Conservation (phyloP, 768 basidiomycete genomes). For the Tylopilus plumbeoviolaceoides region DNA sequence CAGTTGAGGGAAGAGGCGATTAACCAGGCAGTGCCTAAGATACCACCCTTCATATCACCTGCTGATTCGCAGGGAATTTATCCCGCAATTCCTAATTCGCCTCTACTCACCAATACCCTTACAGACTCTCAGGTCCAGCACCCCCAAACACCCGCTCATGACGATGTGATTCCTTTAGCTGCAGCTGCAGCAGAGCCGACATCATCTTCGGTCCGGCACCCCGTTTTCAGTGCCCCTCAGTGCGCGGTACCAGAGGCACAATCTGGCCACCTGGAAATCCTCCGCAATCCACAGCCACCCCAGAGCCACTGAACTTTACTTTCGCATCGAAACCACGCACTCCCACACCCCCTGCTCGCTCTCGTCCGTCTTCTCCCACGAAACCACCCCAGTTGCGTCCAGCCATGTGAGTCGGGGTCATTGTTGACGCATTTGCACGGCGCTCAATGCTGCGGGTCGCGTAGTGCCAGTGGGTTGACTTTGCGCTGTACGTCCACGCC, state of each 20-base stretch:
- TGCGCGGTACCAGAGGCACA: conserved; percentile 23
- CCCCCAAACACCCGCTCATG: conserved; percentile 8
- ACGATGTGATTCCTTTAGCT: background rate
- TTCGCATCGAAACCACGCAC: conserved; percentile 30
- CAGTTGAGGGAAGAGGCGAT: conserved; percentile 22
- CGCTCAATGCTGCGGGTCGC: conserved; percentile 1
- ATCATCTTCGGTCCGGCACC: conserved; percentile 7
- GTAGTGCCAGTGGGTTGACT: conserved; percentile 65
- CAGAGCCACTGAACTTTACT: conserved; percentile 31
- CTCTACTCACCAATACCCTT: background rate
- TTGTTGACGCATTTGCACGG: background rate
- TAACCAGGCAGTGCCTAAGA: conserved; percentile 13
- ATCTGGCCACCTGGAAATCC: conserved; percentile 1
- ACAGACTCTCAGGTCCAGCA: conserved; percentile 1
- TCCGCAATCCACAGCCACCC: conserved; percentile 11
- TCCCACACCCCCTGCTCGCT: conserved; percentile 26
- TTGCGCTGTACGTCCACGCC: conserved; percentile 44
- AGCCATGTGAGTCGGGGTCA: conserved; percentile 21
- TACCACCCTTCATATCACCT: conserved; percentile 4
- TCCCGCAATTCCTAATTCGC: conserved; percentile 16
- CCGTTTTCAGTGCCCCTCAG: conserved; percentile 19
- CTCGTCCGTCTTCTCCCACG: conserved; percentile 33
- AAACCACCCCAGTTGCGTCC: conserved; percentile 29
- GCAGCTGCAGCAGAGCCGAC: background rate
- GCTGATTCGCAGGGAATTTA: conserved; percentile 12